Evolutionary conservation across 1,284 basidiomycete genomes (phyloP), one percentile per base, ranked within the genome.

Genomic region (Phenoliferia sp.): DNA sequence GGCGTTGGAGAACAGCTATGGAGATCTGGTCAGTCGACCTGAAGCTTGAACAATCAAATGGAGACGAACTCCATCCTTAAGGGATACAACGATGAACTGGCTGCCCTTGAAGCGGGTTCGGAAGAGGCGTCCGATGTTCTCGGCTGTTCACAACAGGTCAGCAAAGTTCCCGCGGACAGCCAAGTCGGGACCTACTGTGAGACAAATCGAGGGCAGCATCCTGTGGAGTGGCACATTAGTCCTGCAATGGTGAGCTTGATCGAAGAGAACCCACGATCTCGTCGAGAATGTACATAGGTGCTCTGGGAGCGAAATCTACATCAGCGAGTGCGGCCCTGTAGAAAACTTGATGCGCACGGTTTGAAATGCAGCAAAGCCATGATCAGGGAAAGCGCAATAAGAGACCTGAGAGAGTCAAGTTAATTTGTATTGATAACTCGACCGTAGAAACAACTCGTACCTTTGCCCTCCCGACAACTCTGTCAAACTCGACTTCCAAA

Each of bases 271-370:
- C n/a, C 35, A 65, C 78, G 75, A 99, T 96, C 81, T 99, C 96
- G 81, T 99, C 96, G 29, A 99, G 85, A 77, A 99, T 98, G 80
- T 99, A 98, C 92, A 99, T 95, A 0, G 94, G 96, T n/a, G 95
- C 94, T 32, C 65, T 66, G 52, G 26, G 22, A 22, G 26, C n/a
- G 10, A 26, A 32, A 26, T 3, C 39, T 12, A 22, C 29, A 60
- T 64, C 31, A 62, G 50, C 26, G 50, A 10, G 17, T 9, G n/a
- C n/a, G n/a, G n/a, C n/a, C n/a, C n/a, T n/a, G n/a, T n/a, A n/a
- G 56, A 34, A 12, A 4, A 29, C 32, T 33, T 16, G 6, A 17
- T 1, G 17, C 54, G 16, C 6, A 57, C 2, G 95, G 94, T 78
- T 98, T 97, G 85, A 98, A 98, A 80, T 98, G 94, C 39, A 99